These are phyloP conservation scores for Vigna trinervia DNA, from an alignment of 306 rosid species.

Conservation along the genomic window DNA sequence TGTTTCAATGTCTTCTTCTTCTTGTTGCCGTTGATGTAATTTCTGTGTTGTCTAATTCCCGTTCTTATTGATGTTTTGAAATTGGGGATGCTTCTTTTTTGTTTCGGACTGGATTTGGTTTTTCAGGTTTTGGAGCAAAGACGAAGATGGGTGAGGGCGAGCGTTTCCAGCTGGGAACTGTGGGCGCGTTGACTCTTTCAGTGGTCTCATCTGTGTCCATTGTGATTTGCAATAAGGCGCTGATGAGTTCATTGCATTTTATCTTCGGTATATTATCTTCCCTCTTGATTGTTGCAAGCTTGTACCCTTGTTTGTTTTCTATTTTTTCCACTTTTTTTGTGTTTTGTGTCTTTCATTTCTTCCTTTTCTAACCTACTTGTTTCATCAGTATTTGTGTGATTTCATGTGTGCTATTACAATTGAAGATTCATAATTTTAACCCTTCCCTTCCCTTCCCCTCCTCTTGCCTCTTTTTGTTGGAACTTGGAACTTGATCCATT, in stretches of 20 bases:
- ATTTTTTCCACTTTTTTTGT: background rate
- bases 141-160: slow-evolving; percentile 80
- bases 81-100: slow-evolving; percentile 14
- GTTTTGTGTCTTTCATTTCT: background rate
- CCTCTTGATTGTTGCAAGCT: slow-evolving; percentile 25
- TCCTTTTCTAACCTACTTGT: slow-evolving; percentile 4
- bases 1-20: background rate
- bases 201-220: slow-evolving; percentile 91
- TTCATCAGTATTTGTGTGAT: slow-evolving; percentile 26
- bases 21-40: background rate
- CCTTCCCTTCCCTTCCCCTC: background rate
- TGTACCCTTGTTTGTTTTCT: background rate
- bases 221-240: slow-evolving; percentile 87
- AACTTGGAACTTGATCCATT: slow-evolving; percentile 4
- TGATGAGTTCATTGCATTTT: slow-evolving; percentile 81
- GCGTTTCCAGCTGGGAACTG: slow-evolving; percentile 83
- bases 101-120: slow-evolving; percentile 8
- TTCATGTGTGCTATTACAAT: slow-evolving; percentile 35
- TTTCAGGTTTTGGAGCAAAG: slow-evolving; percentile 38
- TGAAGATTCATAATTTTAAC: slow-evolving; percentile 14
- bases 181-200: slow-evolving; percentile 91
- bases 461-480: slow-evolving; percentile 4
- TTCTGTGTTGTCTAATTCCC: slow-evolving; percentile 29
- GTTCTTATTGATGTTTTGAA: slow-evolving; percentile 31
- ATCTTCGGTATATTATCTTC: slow-evolving; percentile 61